Percentiles rank a stretch among this genome's conserved stretches.
phyloP scores from a whole-genome alignment of 1,284 basidiomycete genomes.

The Melanopsichium pennsylvanicum region DNA sequence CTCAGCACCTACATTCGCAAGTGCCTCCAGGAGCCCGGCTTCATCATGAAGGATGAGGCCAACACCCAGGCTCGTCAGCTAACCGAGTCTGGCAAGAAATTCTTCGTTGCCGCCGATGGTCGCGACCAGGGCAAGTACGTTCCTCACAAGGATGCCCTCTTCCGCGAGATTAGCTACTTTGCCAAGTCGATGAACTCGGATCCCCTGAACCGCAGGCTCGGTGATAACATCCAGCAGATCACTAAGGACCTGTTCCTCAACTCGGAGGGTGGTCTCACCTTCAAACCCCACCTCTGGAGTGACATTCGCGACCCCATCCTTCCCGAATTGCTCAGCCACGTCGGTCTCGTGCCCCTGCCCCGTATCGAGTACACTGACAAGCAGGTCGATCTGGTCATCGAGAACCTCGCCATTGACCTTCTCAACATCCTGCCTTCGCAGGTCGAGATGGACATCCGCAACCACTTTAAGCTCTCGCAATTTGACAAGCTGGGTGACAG shows the following conservation, averaged over 20 bases:
- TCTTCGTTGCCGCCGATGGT: constrained; percentile 67
- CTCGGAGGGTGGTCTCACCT: constrained; percentile 71
- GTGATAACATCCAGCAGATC: constrained; percentile 81
- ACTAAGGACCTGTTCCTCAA: constrained; percentile 81
- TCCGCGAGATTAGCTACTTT: constrained; percentile 77
- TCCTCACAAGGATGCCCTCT: constrained; percentile 81
- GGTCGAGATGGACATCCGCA: constrained; percentile 80
- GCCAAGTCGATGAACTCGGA: constrained; percentile 85
- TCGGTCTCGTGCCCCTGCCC: constrained; percentile 82
- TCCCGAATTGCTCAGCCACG: constrained; percentile 75
- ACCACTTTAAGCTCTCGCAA: constrained; percentile 77
- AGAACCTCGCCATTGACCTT: constrained; percentile 88
- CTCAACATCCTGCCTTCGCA: constrained; percentile 73
- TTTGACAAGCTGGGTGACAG: constrained; percentile 51
- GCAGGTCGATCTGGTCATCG: constrained; percentile 76
- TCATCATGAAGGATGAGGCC: constrained; percentile 80
- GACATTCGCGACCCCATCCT: constrained; percentile 83
- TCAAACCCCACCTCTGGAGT: constrained; percentile 85
- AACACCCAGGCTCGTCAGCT: constrained; percentile 69
- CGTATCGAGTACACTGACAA: constrained; percentile 62
- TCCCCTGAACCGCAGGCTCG: constrained; percentile 80
- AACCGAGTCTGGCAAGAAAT: constrained; percentile 55
- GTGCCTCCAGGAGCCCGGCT: constrained; percentile 85
- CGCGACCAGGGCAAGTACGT: constrained; percentile 76
- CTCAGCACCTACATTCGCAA: constrained; percentile 71